Evolutionary conservation across 1,284 basidiomycete species (phyloP).

Genomic region (Dichomitus squalens): DNA sequence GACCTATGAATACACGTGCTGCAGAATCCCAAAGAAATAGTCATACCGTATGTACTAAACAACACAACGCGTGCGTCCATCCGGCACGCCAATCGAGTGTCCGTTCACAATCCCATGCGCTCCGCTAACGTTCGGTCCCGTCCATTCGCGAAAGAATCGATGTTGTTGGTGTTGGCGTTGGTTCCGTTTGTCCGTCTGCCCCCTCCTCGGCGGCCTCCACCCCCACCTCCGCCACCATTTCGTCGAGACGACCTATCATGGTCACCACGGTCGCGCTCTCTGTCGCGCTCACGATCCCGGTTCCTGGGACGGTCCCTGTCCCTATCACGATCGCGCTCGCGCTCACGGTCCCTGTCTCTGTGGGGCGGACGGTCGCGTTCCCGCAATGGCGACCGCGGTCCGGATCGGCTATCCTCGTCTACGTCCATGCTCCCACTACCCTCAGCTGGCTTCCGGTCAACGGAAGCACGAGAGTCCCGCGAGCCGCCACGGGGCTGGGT

Average conservation of each 20-base stretch:
- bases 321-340: constrained; percentile 34
- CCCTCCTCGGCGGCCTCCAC: constrained; percentile 38
- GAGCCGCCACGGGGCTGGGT: constrained; percentile 31
- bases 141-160: constrained; percentile 31
- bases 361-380: constrained; percentile 26
- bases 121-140: constrained; percentile 80
- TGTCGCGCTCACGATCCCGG: constrained; percentile 39
- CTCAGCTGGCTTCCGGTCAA: constrained; percentile 34
- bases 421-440: constrained; percentile 53
- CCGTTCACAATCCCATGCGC: constrained; percentile 64
- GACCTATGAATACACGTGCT: constrained; percentile 29
- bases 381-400: constrained; percentile 35
- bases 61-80: constrained; percentile 24
- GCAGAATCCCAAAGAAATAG: constrained; percentile 22
- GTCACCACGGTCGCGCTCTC: constrained; percentile 33
- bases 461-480: constrained; percentile 41
- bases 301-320: constrained; percentile 25
- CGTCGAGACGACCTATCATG: constrained; percentile 31
- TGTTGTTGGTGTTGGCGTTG: constrained; percentile 24
- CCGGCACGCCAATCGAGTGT: constrained; percentile 24
- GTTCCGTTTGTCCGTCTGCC: constrained; percentile 26
- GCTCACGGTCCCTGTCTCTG: constrained; percentile 37
- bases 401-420: constrained; percentile 49
- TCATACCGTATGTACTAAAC: constrained; percentile 51
- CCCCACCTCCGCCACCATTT: constrained; percentile 33